Conservation (phyloP, 768 basidiomycete species). For the Tephrocybe sp. region DNA sequence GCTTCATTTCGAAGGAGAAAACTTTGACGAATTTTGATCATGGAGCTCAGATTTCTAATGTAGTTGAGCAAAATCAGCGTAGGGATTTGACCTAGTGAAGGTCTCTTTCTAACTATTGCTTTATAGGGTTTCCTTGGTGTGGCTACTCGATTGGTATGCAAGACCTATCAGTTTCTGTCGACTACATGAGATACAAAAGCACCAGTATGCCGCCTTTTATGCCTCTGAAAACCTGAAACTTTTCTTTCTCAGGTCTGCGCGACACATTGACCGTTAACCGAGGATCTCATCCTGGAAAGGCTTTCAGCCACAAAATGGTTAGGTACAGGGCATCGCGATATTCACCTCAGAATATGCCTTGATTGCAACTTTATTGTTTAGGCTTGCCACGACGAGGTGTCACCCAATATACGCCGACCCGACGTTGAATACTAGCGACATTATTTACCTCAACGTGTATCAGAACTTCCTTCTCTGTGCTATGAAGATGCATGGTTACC, state of each 20-base stretch:
- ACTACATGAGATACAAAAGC: slow-evolving; percentile 68
- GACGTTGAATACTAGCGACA: slow-evolving; percentile 55
- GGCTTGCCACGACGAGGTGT: slow-evolving; percentile 67
- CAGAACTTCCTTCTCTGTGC: slow-evolving; percentile 80
- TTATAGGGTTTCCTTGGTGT: slow-evolving; percentile 89
- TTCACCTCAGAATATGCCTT: not conserved
- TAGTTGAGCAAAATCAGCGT: slow-evolving; percentile 44
- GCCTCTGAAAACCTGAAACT: not conserved
- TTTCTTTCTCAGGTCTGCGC: slow-evolving; percentile 34
- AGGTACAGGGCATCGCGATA: slow-evolving; percentile 44
- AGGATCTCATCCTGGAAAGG: slow-evolving; percentile 59
- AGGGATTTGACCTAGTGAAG: slow-evolving; percentile 23
- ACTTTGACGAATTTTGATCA: slow-evolving; percentile 85
- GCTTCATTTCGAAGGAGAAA: slow-evolving; percentile 85
- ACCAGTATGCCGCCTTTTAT: slow-evolving; percentile 41
- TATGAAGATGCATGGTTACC: slow-evolving; percentile 84
- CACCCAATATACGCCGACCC: slow-evolving; percentile 83
- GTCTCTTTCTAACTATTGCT: not conserved
- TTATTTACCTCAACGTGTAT: slow-evolving; percentile 80
- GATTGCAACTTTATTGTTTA: slow-evolving; percentile 22
- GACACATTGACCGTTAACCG: slow-evolving; percentile 72
- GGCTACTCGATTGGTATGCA: slow-evolving; percentile 76
- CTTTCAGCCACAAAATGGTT: slow-evolving; percentile 72
- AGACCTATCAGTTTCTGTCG: slow-evolving; percentile 74
- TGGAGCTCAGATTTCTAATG: slow-evolving; percentile 48